Conservation (phyloP, 106 monocot genomes). For the Dendrobium officinale region DNA sequence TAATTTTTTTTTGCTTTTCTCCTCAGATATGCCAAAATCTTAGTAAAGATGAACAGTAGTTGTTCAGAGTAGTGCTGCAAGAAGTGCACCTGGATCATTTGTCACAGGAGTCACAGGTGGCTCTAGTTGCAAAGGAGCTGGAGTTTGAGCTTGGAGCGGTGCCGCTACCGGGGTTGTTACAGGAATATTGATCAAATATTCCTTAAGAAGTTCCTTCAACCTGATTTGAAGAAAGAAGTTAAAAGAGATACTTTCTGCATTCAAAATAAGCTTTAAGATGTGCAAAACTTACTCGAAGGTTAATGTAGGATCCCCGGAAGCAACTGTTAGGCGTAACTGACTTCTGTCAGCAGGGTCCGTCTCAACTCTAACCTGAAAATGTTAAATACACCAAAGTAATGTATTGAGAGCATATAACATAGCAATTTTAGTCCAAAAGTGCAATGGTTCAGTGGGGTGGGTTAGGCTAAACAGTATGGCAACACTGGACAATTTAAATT, state of each 20-base stretch:
- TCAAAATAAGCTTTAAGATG: not conserved
- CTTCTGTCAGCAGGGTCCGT: conserved; percentile 96
- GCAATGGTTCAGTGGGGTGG: too few relatives aligned
- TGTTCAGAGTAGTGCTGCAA: conserved; percentile 86
- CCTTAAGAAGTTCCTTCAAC: conserved; percentile 95
- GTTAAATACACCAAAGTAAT: not conserved
- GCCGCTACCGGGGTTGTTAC: conserved; percentile 21
- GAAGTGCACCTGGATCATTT: conserved; percentile 81
- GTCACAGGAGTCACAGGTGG: conserved; percentile 24
- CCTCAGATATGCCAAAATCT: not conserved
- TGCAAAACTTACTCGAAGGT: conserved; percentile 73
- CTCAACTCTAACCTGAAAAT: conserved; percentile 75
- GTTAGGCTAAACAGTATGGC: too few relatives aligned
- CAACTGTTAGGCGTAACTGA: conserved; percentile 85
- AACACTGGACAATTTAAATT: not conserved
- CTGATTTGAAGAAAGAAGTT: conserved; percentile 17
- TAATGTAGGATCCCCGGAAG: conserved; percentile 70
- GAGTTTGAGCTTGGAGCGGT: not conserved
- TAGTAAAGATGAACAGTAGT: not conserved
- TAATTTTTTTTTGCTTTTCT: not conserved
- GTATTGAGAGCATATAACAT: not conserved
- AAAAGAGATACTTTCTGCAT: not conserved
- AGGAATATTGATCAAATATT: conserved; percentile 74
- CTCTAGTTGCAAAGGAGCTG: conserved; percentile 40
- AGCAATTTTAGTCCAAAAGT: too few relatives aligned